These are phyloP conservation scores for Pseudogymnoascus sp. DNA, from an alignment of 2,329 filamentous ascomycete species.

Conservation along the genomic window DNA sequence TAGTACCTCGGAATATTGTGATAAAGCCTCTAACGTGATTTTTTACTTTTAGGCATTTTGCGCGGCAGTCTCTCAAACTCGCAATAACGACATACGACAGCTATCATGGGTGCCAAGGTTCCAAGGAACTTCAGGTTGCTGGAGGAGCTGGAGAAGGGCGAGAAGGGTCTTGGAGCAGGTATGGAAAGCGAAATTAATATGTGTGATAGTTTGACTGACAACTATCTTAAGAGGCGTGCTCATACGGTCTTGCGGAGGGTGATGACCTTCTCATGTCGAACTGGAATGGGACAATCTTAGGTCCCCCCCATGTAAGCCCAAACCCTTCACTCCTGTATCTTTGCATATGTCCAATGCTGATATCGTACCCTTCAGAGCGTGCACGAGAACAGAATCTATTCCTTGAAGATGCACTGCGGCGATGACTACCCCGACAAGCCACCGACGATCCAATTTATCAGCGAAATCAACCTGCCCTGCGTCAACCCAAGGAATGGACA, in stretches of 20 bases:
- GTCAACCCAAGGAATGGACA: slow-evolving; percentile 74
- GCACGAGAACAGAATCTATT: slow-evolving; percentile 99
- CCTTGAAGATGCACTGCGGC: slow-evolving; percentile 92
- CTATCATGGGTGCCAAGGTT: slow-evolving; percentile 57
- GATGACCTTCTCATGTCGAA: slow-evolving; percentile 96
- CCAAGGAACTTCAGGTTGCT: slow-evolving; percentile 94
- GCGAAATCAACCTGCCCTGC: slow-evolving; percentile 92
- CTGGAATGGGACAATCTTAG: slow-evolving; percentile 97
- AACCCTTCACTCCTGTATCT: not conserved
- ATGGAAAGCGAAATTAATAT: slow-evolving; percentile 25
- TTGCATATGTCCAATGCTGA: not conserved
- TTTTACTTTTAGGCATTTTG: not conserved
- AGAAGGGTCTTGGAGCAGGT: slow-evolving; percentile 94
- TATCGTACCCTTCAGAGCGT: slow-evolving; percentile 55
- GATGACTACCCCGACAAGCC: slow-evolving; percentile 81
- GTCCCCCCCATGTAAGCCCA: slow-evolving; percentile 79
- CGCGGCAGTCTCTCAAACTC: not conserved
- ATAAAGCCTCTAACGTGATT: not conserved
- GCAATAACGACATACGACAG: not conserved
- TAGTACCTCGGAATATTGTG: not conserved
- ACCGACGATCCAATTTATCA: slow-evolving; percentile 86
- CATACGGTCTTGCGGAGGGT: slow-evolving; percentile 87
- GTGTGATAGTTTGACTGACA: not conserved
- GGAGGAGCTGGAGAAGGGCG: slow-evolving; percentile 97
- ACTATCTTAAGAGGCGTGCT: slow-evolving; percentile 70